phyloP scores from a whole-genome alignment of 1,139 yeast species.

The Pichia sp. region DNA sequence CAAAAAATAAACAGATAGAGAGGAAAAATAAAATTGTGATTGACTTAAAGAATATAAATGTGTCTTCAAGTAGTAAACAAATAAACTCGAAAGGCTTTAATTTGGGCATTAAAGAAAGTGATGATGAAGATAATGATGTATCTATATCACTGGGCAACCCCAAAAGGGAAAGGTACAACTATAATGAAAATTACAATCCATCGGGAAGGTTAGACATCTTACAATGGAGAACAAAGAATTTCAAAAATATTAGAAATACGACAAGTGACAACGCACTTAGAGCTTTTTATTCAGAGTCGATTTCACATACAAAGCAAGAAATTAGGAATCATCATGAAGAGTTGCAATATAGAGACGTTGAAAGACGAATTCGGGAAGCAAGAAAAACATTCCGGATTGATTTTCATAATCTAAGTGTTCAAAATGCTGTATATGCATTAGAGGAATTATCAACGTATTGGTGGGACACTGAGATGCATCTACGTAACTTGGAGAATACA shows the following conservation, averaged over 20 bases:
- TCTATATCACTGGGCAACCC: no score
- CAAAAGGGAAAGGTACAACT: no score
- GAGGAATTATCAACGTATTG: slow-evolving; percentile 35
- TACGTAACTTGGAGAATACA: slow-evolving; percentile 36
- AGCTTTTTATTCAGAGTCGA: slow-evolving; percentile 3
- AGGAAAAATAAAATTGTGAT: background rate
- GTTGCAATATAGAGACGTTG: slow-evolving; percentile 3
- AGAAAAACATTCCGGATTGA: slow-evolving; percentile 33
- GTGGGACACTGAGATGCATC: slow-evolving; percentile 46
- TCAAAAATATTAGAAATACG: slow-evolving; percentile 1
- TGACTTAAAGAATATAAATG: background rate
- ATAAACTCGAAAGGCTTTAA: no score
- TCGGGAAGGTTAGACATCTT: background rate
- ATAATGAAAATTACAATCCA: background rate
- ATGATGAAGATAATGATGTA: background rate
- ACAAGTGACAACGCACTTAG: slow-evolving; percentile 5
- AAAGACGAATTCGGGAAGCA: slow-evolving; percentile 11
- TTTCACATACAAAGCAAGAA: slow-evolving; percentile 5
- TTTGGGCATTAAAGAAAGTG: no score
- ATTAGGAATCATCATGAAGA: slow-evolving; percentile 1
- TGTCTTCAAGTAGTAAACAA: no score
- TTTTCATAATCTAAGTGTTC: slow-evolving; percentile 43
- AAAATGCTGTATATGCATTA: slow-evolving; percentile 37
- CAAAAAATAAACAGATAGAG: background rate
- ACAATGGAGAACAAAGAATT: slow-evolving; percentile 1